Base-by-base conservation (phyloP, 2,329 filamentous ascomycete genomes). In the Botrytis byssoidea region DNA sequence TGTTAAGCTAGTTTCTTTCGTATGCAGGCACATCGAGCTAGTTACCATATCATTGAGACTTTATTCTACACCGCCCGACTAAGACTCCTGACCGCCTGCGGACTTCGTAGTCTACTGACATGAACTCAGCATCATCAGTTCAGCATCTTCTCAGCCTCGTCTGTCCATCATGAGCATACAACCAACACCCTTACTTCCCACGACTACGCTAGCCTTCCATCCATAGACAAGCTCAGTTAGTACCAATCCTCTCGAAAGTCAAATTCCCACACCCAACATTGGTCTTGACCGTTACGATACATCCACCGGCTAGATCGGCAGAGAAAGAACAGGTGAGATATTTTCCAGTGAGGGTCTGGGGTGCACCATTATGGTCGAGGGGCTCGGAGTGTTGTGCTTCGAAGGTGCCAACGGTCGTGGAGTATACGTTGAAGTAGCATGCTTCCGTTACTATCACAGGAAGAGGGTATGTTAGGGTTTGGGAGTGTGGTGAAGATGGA, bases 211-310 rank as follows among this genome's bases (percentile, higher is more conserved):
- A n/a, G 63, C 12, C 20, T 48, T 32, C 14, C 14, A 29, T 57
- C n/a, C 6, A 35, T 6, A 22, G 1, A 0, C 29, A 22, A 35
- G 20, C 42, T 70, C 9, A 64, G 37, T 42, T 25, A 12, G 37
- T 37, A n/a, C 59, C 57, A 51, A 51, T 64, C 18, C 57, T 61
- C 9, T 60, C 44, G 9, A 71, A 71, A 29, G 29, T 71, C 57
- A 64, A 25, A 9, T 40, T 37, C 14, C 69, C 59, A 40, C 42
- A 63, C 14, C 22, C 16, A 20, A 37, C 14, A 35, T 64, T 71
- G 22, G 29, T 63, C 29, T 48, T 25, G 25, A 64, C 18, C 6
- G 59, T 61, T 4, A 51, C 37, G 8, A 64, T 51, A 51, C 69
- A 64, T 60, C 57, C 57, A 29, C 42, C 57, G 2, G 42, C 69